These are phyloP conservation scores for Trametes pubescens DNA, from an alignment of 1,284 basidiomycete genomes.

Conservation along the genomic window DNA sequence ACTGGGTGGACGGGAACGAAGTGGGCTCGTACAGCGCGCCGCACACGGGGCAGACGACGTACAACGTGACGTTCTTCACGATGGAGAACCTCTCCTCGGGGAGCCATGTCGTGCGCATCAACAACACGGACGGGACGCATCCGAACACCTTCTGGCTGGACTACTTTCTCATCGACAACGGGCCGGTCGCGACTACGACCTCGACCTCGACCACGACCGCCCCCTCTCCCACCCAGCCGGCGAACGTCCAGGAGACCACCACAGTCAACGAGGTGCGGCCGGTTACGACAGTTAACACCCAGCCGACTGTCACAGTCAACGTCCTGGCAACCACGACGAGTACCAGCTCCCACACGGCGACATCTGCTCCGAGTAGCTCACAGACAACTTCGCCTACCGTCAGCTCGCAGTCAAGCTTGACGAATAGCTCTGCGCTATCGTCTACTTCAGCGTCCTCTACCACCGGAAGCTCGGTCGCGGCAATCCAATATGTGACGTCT, in stretches of 20 bases:
- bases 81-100: conserved; percentile 18
- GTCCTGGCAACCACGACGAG: no score
- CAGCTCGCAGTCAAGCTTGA: no score
- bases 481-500: not conserved
- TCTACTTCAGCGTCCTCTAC: not conserved
- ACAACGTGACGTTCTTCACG: conserved; percentile 31
- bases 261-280: not conserved
- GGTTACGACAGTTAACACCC: not conserved
- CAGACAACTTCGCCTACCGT: no score
- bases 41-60: conserved; percentile 10
- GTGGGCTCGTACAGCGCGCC: conserved; percentile 25
- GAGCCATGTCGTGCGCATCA: conserved; percentile 29
- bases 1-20: conserved; percentile 22
- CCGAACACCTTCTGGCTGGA: conserved; percentile 36
- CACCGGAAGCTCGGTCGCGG: no score
- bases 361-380: not conserved
- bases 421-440: no score
- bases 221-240: not conserved
- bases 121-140: conserved; percentile 33
- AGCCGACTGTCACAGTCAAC: no score
- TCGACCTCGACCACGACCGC: not conserved
- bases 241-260: not conserved
- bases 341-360: not conserved
- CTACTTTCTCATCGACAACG: conserved; percentile 25
- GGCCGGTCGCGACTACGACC: not conserved